Evolutionary conservation across 768 basidiomycete genomes (phyloP).

Genomic region (Pleurotus tuoliensis): DNA sequence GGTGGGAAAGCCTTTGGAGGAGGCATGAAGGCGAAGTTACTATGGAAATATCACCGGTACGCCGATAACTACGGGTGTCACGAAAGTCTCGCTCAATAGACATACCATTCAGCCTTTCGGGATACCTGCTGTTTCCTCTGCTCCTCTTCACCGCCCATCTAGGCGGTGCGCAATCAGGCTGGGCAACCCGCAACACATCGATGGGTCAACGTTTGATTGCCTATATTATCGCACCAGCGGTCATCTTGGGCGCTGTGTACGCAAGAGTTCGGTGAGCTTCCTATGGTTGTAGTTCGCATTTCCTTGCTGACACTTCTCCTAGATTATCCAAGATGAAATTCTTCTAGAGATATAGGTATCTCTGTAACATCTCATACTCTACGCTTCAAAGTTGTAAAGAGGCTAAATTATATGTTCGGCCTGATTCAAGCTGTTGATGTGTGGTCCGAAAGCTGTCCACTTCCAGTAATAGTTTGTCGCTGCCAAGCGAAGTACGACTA

Average conservation of each 20-base stretch:
- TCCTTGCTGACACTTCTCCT: background rate
- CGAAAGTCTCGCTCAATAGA: background rate
- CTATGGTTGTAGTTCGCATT: background rate
- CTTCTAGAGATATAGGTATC: constrained; percentile 22
- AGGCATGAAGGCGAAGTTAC: constrained; percentile 58
- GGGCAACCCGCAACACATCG: constrained; percentile 39
- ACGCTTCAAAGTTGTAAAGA: too few species aligned
- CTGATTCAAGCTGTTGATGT: too few species aligned
- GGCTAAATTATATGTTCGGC: too few species aligned
- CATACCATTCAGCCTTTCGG: constrained; percentile 49
- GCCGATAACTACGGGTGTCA: background rate
- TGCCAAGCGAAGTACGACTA: too few species aligned
- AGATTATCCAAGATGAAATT: constrained; percentile 69
- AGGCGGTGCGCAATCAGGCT: constrained; percentile 67
- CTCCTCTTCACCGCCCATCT: constrained; percentile 62
- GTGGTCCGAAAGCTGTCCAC: too few species aligned
- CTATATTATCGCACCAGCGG: constrained; percentile 52
- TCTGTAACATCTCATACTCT: too few species aligned
- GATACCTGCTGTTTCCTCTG: constrained; percentile 64
- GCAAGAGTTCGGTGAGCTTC: constrained; percentile 47
- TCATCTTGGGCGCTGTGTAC: constrained; percentile 40
- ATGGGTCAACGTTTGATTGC: constrained; percentile 41
- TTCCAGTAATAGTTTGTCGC: too few species aligned
- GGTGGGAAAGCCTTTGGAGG: constrained; percentile 69
- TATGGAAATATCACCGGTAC: constrained; percentile 86